Evolutionary conservation across 305 asterid genomes (phyloP).

Genomic region (Rubia peregrina): DNA sequence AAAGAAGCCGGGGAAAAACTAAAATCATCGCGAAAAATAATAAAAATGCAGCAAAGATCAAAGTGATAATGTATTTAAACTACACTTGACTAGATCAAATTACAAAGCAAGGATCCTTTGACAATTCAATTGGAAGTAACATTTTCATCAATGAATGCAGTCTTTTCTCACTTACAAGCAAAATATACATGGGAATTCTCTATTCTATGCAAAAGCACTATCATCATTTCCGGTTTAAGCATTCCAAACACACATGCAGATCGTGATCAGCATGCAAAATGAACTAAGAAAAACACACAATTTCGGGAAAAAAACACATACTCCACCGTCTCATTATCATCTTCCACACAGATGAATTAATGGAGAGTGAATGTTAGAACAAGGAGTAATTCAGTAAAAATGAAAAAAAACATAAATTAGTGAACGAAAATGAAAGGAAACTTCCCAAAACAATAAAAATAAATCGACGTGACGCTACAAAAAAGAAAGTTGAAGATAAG

Average conservation of each 20-base stretch:
- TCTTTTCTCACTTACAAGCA: neutral
- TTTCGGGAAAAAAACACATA: neutral
- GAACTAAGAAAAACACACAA: neutral
- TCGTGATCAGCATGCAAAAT: neutral
- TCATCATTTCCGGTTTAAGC: neutral
- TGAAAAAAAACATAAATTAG: neutral
- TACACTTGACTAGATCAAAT: neutral
- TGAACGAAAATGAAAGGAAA: neutral
- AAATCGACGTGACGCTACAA: neutral
- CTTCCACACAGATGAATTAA: neutral
- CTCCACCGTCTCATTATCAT: no score
- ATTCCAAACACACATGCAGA: neutral
- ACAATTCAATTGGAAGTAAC: neutral
- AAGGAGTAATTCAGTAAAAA: neutral
- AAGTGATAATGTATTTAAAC: neutral
- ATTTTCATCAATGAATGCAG: neutral
- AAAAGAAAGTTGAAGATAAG: neutral
- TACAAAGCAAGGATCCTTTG: neutral
- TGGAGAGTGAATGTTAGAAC: neutral
- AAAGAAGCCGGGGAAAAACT: constrained; percentile 8
- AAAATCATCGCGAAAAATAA: neutral
- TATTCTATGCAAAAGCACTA: neutral
- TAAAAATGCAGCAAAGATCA: neutral
- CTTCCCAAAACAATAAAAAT: neutral
- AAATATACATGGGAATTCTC: neutral